Evolutionary conservation across 345 rosid species (phyloP).

Genomic region (Lumnitzera littorea): DNA sequence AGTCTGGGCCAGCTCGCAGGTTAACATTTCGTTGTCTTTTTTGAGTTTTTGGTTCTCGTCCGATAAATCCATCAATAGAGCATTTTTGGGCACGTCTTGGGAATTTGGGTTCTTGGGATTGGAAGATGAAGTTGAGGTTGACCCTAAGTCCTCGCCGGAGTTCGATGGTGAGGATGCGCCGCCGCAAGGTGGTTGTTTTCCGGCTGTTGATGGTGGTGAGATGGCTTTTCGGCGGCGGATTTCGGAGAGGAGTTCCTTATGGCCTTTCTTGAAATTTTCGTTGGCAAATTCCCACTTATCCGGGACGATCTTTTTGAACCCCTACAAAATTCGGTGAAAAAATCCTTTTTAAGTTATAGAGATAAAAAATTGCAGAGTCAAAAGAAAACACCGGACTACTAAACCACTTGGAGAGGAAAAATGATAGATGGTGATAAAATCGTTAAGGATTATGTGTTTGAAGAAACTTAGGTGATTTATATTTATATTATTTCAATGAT

Average conservation of each 20-base stretch:
- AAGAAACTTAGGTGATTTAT: no score
- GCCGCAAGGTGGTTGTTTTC: slow-evolving; percentile 15
- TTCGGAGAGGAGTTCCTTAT: slow-evolving; percentile 29
- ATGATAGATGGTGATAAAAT: no score
- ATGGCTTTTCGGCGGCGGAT: slow-evolving; percentile 50
- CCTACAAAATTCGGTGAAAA: slow-evolving; percentile 5
- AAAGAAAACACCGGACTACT: no score
- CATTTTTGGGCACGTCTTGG: slow-evolving; percentile 26
- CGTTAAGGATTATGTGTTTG: no score
- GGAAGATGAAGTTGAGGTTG: slow-evolving; percentile 71
- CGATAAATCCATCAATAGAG: slow-evolving; percentile 46
- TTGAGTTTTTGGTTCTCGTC: slow-evolving; percentile 85
- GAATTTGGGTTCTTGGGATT: slow-evolving; percentile 81
- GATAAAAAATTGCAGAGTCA: no score
- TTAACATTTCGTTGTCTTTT: slow-evolving; percentile 55
- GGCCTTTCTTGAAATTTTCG: slow-evolving; percentile 32
- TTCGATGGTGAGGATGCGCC: slow-evolving; percentile 36
- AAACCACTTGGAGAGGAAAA: no score
- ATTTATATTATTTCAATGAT: no score
- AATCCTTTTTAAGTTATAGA: no score
- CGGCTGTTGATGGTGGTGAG: slow-evolving; percentile 12
- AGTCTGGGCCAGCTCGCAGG: slow-evolving; percentile 71
- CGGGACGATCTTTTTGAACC: slow-evolving; percentile 37
- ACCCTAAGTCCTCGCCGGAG: slow-evolving; percentile 71
- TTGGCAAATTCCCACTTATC: slow-evolving; percentile 57